phyloP scores from a whole-genome alignment of 495 filamentous ascomycete genomes.

The Cercophora newfieldiana region DNA sequence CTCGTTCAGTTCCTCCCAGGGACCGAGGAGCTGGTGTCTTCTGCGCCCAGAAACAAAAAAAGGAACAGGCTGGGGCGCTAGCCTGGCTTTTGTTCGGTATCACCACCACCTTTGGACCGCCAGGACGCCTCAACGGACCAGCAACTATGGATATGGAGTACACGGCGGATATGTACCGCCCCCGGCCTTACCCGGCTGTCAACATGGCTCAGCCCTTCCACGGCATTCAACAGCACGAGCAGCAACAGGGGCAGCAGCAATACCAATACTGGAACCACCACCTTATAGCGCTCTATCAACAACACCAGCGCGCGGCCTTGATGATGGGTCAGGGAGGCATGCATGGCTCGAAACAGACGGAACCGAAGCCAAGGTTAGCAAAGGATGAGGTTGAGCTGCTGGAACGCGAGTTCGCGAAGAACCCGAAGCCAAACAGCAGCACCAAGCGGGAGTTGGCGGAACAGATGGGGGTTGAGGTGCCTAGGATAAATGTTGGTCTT shows the following conservation, averaged over 20 bases:
- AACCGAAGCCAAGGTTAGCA: constrained; percentile 67
- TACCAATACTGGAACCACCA: constrained; percentile 33
- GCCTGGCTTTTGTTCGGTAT: neutral
- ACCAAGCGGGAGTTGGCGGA: constrained; percentile 73
- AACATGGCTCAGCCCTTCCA: constrained; percentile 11
- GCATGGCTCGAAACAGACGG: constrained; percentile 43
- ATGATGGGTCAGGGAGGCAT: constrained; percentile 36
- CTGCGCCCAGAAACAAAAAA: neutral
- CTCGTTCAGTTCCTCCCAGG: neutral
- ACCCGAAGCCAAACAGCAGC: constrained; percentile 75
- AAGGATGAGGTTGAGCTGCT: constrained; percentile 80
- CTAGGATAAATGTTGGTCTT: constrained; percentile 70
- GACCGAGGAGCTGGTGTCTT: neutral
- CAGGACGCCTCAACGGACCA: neutral
- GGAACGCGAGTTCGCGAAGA: constrained; percentile 71
- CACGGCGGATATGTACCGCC: neutral
- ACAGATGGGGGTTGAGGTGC: constrained; percentile 68
- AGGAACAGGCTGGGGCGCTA: neutral
- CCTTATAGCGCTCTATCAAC: constrained; percentile 33
- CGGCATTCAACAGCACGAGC: constrained; percentile 20
- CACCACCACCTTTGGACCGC: neutral
- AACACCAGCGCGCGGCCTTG: constrained; percentile 26
- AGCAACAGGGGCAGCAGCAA: constrained; percentile 27
- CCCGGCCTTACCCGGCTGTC: neutral
- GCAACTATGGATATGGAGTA: constrained; percentile 33